Evolutionary conservation across 164 flowering plant species (phyloP), one percentile per base, ranked within the genome.

Genomic region (Sedum album): DNA sequence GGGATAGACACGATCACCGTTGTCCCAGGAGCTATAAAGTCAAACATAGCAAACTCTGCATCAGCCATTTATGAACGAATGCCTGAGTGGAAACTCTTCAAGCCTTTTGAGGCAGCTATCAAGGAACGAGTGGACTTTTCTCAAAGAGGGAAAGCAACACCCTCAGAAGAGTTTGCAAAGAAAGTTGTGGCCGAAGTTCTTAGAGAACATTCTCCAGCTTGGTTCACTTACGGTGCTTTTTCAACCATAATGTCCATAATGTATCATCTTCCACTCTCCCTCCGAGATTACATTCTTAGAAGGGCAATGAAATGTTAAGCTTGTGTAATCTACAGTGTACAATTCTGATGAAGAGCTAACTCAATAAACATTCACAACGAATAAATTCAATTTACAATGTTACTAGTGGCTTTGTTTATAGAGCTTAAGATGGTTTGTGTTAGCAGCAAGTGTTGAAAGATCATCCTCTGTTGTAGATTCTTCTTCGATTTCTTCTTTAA

Each of bases 1-100:
- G 96, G 93, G 15, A 88, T 94, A 15, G 84, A 88, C 67, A 95
- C 88, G 10, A 79, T 87, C 21, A 87, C 69, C 53, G 85, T 91
- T 66, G 96, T 82, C 8, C 99, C 99, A 0, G 96, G 99, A 42
- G 97, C 84, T 42, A 73, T 91, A 18, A 83, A 53, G 55, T 88
- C 99, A 21, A 90, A 94, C 73, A 72, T 94, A 26, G 92, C 79
- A 66, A 76, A 79, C 31, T 46, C 85, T 63, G 88, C 91, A 1
- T 6, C 77, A 3, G 75, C 83, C 31, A 76, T 17, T 75, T 90
- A 87, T 77, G 78, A 35, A 66, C 67, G 30, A 69, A 74, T 91
- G 86, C 96, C 99, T 0, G 91, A 91, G 70, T 87, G 88, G 93
- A 91, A 87, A 72, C 65, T 91, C 33, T 94, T 79, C 80, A 87